A percentile compares a stretch with the other conserved stretches of the same genome.
These are phyloP conservation scores for Huntiella savannae DNA, from an alignment of 2,329 filamentous ascomycete genomes.

Conservation along the genomic window DNA sequence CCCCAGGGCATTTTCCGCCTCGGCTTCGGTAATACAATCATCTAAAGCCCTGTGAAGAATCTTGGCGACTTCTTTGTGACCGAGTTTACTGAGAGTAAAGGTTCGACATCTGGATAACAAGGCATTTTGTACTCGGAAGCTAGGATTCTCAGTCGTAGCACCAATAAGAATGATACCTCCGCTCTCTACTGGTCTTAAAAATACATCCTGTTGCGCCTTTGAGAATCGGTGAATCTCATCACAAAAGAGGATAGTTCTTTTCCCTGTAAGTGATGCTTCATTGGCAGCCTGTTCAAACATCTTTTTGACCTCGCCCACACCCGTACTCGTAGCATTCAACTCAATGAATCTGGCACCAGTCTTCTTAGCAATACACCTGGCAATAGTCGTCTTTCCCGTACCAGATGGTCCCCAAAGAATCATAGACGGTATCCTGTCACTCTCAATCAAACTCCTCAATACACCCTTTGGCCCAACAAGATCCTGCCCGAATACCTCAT, in stretches of 20 bases:
- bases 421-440: slow-evolving; percentile 78
- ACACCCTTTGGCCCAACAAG: slow-evolving; percentile 74
- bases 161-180: slow-evolving; percentile 84
- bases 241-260: slow-evolving; percentile 91
- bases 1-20: not conserved
- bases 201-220: slow-evolving; percentile 87
- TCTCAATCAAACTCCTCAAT: slow-evolving; percentile 67
- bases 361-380: slow-evolving; percentile 66
- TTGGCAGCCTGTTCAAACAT: slow-evolving; percentile 69
- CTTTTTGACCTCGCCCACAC: slow-evolving; percentile 81
- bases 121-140: slow-evolving; percentile 78
- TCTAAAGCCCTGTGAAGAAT: slow-evolving; percentile 63
- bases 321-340: slow-evolving; percentile 81
- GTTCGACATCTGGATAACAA: slow-evolving; percentile 77
- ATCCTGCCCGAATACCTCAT: slow-evolving; percentile 81
- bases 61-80: slow-evolving; percentile 46
- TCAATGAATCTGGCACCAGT: slow-evolving; percentile 80
- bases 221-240: slow-evolving; percentile 90
- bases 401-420: slow-evolving; percentile 76
- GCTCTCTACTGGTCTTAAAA: slow-evolving; percentile 76
- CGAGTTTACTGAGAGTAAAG: slow-evolving; percentile 65
- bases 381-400: slow-evolving; percentile 81
- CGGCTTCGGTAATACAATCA: slow-evolving; percentile 15
- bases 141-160: slow-evolving; percentile 92
- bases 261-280: slow-evolving; percentile 61